Base-by-base conservation (phyloP, 2,329 filamentous ascomycete genomes). In the Phialemonium atrogriseum region DNA sequence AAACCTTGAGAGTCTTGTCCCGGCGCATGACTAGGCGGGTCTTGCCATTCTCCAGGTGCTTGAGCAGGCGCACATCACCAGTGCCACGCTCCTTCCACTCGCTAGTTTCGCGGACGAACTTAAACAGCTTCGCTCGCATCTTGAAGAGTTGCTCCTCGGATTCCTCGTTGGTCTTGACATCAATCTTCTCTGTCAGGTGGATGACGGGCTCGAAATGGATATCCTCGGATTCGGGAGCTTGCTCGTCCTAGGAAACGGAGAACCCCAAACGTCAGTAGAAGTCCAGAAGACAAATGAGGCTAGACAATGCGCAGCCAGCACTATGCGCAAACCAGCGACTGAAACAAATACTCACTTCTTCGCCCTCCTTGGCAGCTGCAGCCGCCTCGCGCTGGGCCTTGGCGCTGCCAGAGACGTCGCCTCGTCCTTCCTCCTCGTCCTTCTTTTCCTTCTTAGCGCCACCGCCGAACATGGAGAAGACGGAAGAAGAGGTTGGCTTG, bases 61-160 rank as follows among this genome's bases (percentile, higher is more conserved):
- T 96, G 57, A 98, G 73, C 62, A 98, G 74, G 55, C 89, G 79
- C 43, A 96, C 88, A 52, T 96, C 89, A 51, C 91, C 91, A 44
- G 91, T 96, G 45, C 91, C 91, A 56, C 91, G 83, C 78, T 98
- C 91, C 75, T 96, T 98, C 91, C 91, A 98, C 70, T 96, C 91
- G 60, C 81, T 81, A 49, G 73, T 77, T 33, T 94, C 86, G 49
- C 84, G 77, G 64, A 94, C 81, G 60, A 96, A 98, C 69, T 88
- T 89, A 80, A 98, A 98, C 45, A 98, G 82, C 77, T 98, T 98
- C 56, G 91, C 91, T 52, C 91, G 85, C 89, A 96, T 95, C 80
- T 96, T 96, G 79, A 96, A 98, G 23, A 78, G 72, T 69, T 94
- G 85, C 70, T 96, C 88, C 72, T 98, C 91, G 27, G 81, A 77